These are phyloP conservation scores for Aspergillus fructus DNA, from an alignment of 2,329 filamentous ascomycete genomes.

Conservation along the genomic window DNA sequence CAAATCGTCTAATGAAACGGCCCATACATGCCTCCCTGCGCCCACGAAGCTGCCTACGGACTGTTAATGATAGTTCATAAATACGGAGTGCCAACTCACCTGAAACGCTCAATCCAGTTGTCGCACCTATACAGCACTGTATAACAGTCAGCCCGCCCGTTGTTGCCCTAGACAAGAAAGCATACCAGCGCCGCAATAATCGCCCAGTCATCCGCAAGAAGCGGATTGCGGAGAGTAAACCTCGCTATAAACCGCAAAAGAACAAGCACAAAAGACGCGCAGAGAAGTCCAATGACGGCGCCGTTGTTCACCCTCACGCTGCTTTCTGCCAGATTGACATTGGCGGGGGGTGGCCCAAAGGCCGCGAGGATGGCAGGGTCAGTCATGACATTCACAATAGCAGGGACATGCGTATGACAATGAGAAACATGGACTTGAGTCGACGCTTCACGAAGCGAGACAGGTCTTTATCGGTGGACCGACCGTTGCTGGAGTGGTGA, in stretches of 20 bases:
- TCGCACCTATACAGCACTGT: slow-evolving; percentile 6
- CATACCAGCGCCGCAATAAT: slow-evolving; percentile 14
- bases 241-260: slow-evolving; percentile 17
- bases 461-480: no score
- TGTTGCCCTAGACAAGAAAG: background rate
- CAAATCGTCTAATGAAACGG: slow-evolving; percentile 7
- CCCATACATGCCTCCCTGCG: slow-evolving; percentile 16
- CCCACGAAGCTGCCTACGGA: slow-evolving; percentile 9
- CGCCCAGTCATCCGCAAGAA: slow-evolving; percentile 18
- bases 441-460: no score
- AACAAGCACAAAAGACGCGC: slow-evolving; percentile 7
- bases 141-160: background rate
- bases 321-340: slow-evolving; percentile 11
- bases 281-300: slow-evolving; percentile 11
- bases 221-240: slow-evolving; percentile 5
- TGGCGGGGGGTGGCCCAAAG: slow-evolving; percentile 14
- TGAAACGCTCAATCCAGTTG: slow-evolving; percentile 8
- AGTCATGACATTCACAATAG: no score
- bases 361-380: slow-evolving; percentile 12
- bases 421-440: no score
- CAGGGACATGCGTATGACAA: no score
- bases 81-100: background rate
- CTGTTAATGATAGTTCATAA: no score
- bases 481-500: no score
- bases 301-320: slow-evolving; percentile 8